phyloP scores from a whole-genome alignment of 768 basidiomycete genomes.

The Boletus vermiculosoides region DNA sequence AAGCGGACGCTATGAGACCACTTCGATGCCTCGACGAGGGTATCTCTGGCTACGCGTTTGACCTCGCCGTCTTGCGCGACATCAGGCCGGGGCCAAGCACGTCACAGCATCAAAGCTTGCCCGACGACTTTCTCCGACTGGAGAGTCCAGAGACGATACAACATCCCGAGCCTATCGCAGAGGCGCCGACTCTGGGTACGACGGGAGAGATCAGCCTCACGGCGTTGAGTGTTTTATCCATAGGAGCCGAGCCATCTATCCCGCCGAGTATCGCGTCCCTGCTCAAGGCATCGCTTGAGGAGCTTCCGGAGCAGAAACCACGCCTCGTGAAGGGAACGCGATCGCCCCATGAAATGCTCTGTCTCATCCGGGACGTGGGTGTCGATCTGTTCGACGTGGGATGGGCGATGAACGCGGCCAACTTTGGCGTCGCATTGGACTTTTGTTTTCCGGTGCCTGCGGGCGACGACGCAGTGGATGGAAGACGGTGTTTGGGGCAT shows the following conservation, averaged over 20 bases:
- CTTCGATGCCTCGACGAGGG: constrained; percentile 63
- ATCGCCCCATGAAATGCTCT: constrained; percentile 76
- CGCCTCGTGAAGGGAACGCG: constrained; percentile 56
- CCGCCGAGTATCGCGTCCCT: constrained; percentile 37
- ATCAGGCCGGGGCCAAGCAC: constrained; percentile 14
- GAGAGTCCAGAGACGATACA: constrained; percentile 16
- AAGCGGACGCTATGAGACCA: constrained; percentile 51
- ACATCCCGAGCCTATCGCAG: constrained; percentile 8
- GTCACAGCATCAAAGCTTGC: constrained; percentile 14
- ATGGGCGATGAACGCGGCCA: constrained; percentile 70
- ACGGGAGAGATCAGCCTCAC: background rate
- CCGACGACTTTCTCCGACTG: constrained; percentile 11
- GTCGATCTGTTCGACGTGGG: constrained; percentile 73
- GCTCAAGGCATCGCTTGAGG: constrained; percentile 56
- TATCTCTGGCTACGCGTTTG: constrained; percentile 67
- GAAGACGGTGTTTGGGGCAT: constrained; percentile 49
- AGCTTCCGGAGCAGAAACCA: constrained; percentile 54
- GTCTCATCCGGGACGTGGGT: constrained; percentile 60
- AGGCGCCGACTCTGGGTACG: constrained; percentile 8
- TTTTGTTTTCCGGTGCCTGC: constrained; percentile 62
- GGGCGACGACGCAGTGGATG: background rate
- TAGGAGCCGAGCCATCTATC: background rate
- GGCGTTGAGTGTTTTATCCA: background rate
- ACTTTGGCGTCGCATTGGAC: constrained; percentile 73
- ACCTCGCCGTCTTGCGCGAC: constrained; percentile 53